Percentiles rank a stretch among this genome's conserved stretches.
These are phyloP conservation scores for Fusarium irregulare DNA, from an alignment of 2,329 filamentous ascomycete genomes.

Conservation along the genomic window DNA sequence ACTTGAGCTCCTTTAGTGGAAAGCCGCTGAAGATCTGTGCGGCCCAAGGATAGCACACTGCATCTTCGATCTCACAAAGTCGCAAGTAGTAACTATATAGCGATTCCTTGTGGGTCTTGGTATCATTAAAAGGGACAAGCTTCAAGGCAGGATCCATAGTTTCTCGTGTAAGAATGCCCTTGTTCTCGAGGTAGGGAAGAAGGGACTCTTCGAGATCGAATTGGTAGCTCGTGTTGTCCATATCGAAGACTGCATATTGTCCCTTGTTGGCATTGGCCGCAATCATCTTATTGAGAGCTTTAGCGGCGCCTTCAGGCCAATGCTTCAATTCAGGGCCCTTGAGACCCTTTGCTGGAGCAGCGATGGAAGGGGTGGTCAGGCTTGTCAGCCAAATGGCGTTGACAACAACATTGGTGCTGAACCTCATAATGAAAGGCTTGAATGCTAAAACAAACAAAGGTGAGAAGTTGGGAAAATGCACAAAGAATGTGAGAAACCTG, in stretches of 20 bases:
- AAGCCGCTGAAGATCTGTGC: slow-evolving; percentile 57
- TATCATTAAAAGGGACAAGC: slow-evolving; percentile 57
- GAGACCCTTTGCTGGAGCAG: slow-evolving; percentile 24
- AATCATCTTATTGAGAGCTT: slow-evolving; percentile 53
- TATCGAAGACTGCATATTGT: slow-evolving; percentile 56
- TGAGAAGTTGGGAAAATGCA: neutral
- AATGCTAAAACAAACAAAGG: neutral
- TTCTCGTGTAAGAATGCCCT: slow-evolving; percentile 55
- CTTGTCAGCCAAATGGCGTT: slow-evolving; percentile 33
- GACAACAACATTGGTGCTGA: slow-evolving; percentile 15
- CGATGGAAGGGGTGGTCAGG: slow-evolving; percentile 19
- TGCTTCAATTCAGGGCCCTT: slow-evolving; percentile 46
- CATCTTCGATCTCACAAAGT: slow-evolving; percentile 56
- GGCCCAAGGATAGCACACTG: slow-evolving; percentile 57
- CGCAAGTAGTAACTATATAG: slow-evolving; percentile 60
- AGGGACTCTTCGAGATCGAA: slow-evolving; percentile 58
- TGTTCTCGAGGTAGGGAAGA: slow-evolving; percentile 57
- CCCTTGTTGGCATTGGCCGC: slow-evolving; percentile 52
- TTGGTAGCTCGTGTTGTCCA: slow-evolving; percentile 59
- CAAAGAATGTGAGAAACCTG: slow-evolving; percentile 4
- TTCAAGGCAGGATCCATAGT: slow-evolving; percentile 55
- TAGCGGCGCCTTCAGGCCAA: slow-evolving; percentile 53
- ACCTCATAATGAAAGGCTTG: slow-evolving; percentile 25
- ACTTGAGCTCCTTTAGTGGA: slow-evolving; percentile 58
- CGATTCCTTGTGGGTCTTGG: slow-evolving; percentile 52